Evolutionary conservation across 225 moss, liverwort and hornwort species (phyloP), one percentile per base, ranked within the genome.

Genomic region (Sphagnum contortum): DNA sequence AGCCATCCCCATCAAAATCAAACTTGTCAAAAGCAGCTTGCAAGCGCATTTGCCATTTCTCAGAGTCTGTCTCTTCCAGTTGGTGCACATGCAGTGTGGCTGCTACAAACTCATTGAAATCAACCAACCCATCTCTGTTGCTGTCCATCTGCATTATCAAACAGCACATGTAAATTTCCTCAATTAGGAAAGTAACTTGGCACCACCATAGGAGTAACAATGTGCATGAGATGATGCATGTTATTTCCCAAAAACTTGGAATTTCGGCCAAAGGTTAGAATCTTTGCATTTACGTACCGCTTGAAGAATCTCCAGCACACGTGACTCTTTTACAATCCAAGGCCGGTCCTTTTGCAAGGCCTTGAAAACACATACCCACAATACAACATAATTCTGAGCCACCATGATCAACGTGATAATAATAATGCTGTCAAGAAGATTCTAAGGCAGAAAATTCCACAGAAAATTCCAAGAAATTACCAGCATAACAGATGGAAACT

Each of bases 71-170:
- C 64, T 92, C 89, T 72, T 96, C 95, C 61, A 96, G 71, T 72
- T 96, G 95, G 68, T 96, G 88, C 9, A 96, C 95, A 69, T 92
- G 95, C 54, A 96, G 83, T 11, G 95, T 92, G 45, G 95, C 95
- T 46, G 95, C 90, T 68, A 96, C 95, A 66, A 96, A 96, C 65
- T 96, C 95, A 74, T 88, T 83, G 66, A 96, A 96, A 65, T 96
- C 92, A 59, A 96, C 86, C 74, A 87, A 88, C 59, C 92, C 95
- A 77, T 96, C 95, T 64, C 83, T 77, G 63, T 96, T 96, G 78
- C 92, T 96, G 73, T 96, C 95, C 92, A 96, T 96, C 89, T 90
- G 71, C 57, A 59, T 3, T 11, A 44, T 4, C 46, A 48, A 29
- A 58, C 2, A 44, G 53, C 14, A 12, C 13, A 12, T 44, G 14